These are phyloP conservation scores for Tylopilus subfusipes DNA, from an alignment of 768 basidiomycete genomes.

Conservation along the genomic window DNA sequence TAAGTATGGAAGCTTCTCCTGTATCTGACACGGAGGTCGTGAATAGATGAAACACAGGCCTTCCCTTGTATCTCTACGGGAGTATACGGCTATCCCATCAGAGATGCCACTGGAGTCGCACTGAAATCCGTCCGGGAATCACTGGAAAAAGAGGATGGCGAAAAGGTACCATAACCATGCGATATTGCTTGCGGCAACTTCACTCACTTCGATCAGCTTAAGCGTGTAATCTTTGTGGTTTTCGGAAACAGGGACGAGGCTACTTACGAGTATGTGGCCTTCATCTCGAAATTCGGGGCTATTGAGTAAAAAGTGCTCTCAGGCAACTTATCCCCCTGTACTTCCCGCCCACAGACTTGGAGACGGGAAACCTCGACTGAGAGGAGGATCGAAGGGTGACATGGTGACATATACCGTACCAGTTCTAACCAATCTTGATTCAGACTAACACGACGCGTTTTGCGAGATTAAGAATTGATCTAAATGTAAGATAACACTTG, in stretches of 20 bases:
- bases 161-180: slow-evolving; percentile 35
- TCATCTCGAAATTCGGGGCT: background rate
- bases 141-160: slow-evolving; percentile 47
- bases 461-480: too few species aligned
- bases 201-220: slow-evolving; percentile 40
- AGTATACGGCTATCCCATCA: slow-evolving; percentile 74
- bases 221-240: slow-evolving; percentile 72
- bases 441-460: too few species aligned
- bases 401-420: too few species aligned
- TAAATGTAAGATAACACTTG: too few species aligned
- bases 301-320: background rate
- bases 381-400: background rate
- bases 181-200: background rate
- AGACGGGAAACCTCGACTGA: background rate
- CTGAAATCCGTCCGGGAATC: slow-evolving; percentile 54
- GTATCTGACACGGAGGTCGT: background rate
- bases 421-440: too few species aligned
- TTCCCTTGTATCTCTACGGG: slow-evolving; percentile 81
- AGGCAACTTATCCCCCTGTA: slow-evolving; percentile 58
- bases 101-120: slow-evolving; percentile 69
- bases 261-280: slow-evolving; percentile 57
- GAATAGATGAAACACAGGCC: slow-evolving; percentile 43
- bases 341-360: slow-evolving; percentile 42
- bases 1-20: slow-evolving; percentile 26
- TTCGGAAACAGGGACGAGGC: slow-evolving; percentile 60